These are phyloP conservation scores for Rhododendron henanense DNA, from an alignment of 148 eudicot genomes.

Conservation along the genomic window DNA sequence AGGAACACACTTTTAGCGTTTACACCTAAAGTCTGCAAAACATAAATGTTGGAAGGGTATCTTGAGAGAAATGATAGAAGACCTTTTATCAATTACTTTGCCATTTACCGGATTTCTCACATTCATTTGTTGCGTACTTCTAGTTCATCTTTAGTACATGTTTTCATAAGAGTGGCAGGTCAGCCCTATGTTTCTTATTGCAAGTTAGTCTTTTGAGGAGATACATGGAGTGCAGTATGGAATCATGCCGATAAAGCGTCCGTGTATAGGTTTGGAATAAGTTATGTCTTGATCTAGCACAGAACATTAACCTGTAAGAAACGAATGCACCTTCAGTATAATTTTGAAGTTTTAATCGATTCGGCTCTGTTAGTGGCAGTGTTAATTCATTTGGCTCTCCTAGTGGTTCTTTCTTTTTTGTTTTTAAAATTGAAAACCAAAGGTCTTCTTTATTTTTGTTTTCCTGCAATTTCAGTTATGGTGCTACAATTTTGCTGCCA, in stretches of 20 bases:
- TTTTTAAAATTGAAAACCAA: neutral
- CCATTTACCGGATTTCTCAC: neutral
- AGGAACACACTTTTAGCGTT: neutral
- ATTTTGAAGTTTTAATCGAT: neutral
- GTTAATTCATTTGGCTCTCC: neutral
- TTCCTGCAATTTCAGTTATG: slow-evolving; percentile 11
- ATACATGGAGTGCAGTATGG: neutral
- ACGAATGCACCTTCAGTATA: neutral
- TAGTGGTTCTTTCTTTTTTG: neutral
- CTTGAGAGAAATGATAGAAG: neutral
- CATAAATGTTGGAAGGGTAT: neutral
- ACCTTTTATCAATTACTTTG: neutral
- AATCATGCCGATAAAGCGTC: neutral
- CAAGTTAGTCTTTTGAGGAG: neutral
- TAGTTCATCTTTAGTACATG: neutral
- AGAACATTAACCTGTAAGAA: neutral
- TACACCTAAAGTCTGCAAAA: neutral
- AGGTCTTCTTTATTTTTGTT: slow-evolving; percentile 4
- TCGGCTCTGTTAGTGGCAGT: neutral
- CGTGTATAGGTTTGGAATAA: neutral
- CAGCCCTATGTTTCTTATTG: neutral
- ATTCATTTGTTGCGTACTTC: neutral
- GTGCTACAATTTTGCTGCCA: slow-evolving; percentile 25
- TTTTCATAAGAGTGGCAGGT: neutral
- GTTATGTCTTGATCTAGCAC: neutral